Evolutionary conservation across 495 filamentous ascomycete species (phyloP).

Genomic region (Chlorociboria aeruginascens): DNA sequence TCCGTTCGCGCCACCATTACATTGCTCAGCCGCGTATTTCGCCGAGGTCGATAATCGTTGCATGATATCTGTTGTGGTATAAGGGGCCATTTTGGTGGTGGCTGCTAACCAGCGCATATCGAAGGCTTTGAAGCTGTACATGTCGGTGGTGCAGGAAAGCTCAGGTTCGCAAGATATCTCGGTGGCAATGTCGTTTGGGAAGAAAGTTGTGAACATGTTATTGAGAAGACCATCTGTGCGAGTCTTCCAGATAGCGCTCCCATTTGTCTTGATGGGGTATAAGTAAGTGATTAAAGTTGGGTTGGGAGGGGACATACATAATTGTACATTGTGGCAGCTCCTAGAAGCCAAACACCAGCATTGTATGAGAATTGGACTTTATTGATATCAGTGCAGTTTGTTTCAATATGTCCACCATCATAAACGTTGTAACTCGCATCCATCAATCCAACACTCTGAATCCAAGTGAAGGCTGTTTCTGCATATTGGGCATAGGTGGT

Average conservation of each 20-base stretch:
- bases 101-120: slow-evolving; percentile 70
- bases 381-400: slow-evolving; percentile 52
- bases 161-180: slow-evolving; percentile 64
- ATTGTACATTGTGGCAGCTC: slow-evolving; percentile 70
- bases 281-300: not conserved
- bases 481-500: slow-evolving; percentile 69
- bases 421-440: slow-evolving; percentile 51
- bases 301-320: slow-evolving; percentile 31
- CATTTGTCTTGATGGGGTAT: slow-evolving; percentile 19
- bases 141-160: slow-evolving; percentile 57
- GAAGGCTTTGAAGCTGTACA: slow-evolving; percentile 80
- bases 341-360: slow-evolving; percentile 55
- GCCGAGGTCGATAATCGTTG: slow-evolving; percentile 53
- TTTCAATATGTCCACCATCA: slow-evolving; percentile 58
- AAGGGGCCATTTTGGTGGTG: slow-evolving; percentile 59
- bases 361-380: slow-evolving; percentile 69
- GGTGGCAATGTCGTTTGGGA: slow-evolving; percentile 45
- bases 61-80: slow-evolving; percentile 48
- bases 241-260: slow-evolving; percentile 20
- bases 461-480: slow-evolving; percentile 64
- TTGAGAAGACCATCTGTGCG: slow-evolving; percentile 13
- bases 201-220: slow-evolving; percentile 32
- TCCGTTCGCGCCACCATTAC: slow-evolving; percentile 42
- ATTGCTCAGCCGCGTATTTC: slow-evolving; percentile 55
- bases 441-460: slow-evolving; percentile 48